A percentile compares a stretch with the other conserved stretches of the same genome.
These are phyloP conservation scores for Solanum sejunctum DNA, from an alignment of 257 asterid genomes.

Conservation along the genomic window DNA sequence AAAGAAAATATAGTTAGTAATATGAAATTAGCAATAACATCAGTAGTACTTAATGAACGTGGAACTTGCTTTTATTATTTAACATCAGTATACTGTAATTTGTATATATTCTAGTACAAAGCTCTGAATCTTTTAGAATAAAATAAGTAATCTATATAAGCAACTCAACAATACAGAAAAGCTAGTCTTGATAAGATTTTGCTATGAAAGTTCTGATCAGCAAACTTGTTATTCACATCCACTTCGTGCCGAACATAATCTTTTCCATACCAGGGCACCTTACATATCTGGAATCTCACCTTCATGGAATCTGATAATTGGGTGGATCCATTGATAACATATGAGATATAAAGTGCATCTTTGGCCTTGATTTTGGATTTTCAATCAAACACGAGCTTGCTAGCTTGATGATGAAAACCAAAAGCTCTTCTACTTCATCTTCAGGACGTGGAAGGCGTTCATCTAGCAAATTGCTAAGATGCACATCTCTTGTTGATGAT, in stretches of 20 bases:
- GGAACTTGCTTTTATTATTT: neutral
- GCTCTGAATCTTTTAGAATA: neutral
- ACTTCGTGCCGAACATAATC: neutral
- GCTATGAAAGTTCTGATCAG: neutral
- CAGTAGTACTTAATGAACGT: neutral
- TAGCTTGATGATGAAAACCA: neutral
- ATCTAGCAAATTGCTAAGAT: neutral
- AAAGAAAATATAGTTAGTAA: no score
- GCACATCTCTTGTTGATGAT: neutral
- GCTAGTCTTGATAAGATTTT: neutral
- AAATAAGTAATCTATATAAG: neutral
- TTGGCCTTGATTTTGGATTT: constrained; percentile 1
- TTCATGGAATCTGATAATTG: neutral
- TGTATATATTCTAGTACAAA: neutral
- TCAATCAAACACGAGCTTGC: neutral
- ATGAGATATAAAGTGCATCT: neutral
- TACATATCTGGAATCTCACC: neutral
- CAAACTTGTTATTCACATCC: neutral
- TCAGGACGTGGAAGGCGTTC: neutral
- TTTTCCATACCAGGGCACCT: neutral
- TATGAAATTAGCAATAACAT: no score
- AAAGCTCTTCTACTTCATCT: neutral
- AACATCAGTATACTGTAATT: neutral
- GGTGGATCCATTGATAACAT: neutral
- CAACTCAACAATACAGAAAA: neutral